Percentiles rank a stretch among this genome's conserved stretches.
Evolutionary conservation across 805 yeast genomes (phyloP).

Genomic region (Yamadazyma laniorum): DNA sequence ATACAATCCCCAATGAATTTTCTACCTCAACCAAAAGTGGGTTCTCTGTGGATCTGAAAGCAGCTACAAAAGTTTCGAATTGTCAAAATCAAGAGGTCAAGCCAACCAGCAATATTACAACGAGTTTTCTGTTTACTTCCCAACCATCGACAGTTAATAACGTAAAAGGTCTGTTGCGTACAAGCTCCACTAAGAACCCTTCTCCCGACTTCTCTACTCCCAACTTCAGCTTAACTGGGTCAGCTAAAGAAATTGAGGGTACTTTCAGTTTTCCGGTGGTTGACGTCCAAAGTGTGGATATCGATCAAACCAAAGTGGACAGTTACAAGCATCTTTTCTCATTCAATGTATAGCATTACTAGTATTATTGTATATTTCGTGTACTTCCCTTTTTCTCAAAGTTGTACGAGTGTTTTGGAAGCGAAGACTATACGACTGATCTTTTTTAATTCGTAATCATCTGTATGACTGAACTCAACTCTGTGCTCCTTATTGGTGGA

Average conservation of each 20-base stretch:
- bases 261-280: slow-evolving; percentile 23
- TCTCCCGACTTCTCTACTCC: background rate
- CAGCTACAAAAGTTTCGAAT: too few relatives aligned
- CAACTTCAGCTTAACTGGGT: background rate
- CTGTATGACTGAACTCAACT: slow-evolving; percentile 26
- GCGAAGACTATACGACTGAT: too few relatives aligned
- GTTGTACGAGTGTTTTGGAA: background rate
- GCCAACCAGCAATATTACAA: too few relatives aligned
- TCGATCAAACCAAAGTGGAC: slow-evolving; percentile 25
- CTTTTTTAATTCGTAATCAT: too few relatives aligned
- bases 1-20: too few relatives aligned
- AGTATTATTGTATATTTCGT: background rate
- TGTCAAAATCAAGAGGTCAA: too few relatives aligned
- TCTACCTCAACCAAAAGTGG: too few relatives aligned
- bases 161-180: too few relatives aligned
- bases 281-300: slow-evolving; percentile 13
- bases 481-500: slow-evolving; percentile 91
- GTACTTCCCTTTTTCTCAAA: background rate
- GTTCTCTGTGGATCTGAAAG: too few relatives aligned
- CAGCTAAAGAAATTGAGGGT: background rate
- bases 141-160: too few relatives aligned
- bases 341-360: slow-evolving; percentile 15
- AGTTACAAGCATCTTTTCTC: slow-evolving; percentile 24
- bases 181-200: too few relatives aligned
- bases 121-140: too few relatives aligned